Evolutionary conservation across 805 yeast species (phyloP).

Genomic region (Candida chauliodis): DNA sequence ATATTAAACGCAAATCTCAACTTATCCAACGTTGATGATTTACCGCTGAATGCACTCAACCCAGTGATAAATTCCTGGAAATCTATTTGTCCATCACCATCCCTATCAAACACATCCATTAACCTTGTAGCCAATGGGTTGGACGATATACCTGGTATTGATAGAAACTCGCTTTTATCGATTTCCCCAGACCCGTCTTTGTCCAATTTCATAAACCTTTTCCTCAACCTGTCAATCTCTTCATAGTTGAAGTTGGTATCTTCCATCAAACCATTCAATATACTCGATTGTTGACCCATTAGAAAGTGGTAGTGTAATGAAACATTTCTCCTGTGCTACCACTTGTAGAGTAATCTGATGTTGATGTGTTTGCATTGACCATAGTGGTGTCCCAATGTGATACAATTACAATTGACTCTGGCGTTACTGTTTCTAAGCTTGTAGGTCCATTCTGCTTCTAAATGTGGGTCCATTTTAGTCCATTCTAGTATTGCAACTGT

Average conservation of each 20-base stretch:
- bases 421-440: no score
- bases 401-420: no score
- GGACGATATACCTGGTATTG: constrained; percentile 87
- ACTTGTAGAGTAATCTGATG: not conserved
- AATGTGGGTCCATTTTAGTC: no score
- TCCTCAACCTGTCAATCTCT: constrained; percentile 86
- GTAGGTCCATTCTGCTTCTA: no score
- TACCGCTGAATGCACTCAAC: constrained; percentile 81
- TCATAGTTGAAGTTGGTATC: constrained; percentile 86
- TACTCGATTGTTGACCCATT: constrained; percentile 47
- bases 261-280: constrained; percentile 68
- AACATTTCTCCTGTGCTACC: not conserved
- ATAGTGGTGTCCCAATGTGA: no score
- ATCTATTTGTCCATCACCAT: constrained; percentile 89
- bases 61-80: constrained; percentile 92
- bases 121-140: constrained; percentile 89
- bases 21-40: constrained; percentile 77
- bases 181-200: constrained; percentile 90
- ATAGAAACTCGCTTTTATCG: constrained; percentile 83
- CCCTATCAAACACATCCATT: constrained; percentile 92
- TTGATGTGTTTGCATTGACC: no score
- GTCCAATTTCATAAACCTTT: constrained; percentile 92
- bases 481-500: no score
- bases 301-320: no score
- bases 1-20: constrained; percentile 86